Conservation (phyloP, 495 filamentous ascomycete genomes). For the Hypoxylon crocopeplum region DNA sequence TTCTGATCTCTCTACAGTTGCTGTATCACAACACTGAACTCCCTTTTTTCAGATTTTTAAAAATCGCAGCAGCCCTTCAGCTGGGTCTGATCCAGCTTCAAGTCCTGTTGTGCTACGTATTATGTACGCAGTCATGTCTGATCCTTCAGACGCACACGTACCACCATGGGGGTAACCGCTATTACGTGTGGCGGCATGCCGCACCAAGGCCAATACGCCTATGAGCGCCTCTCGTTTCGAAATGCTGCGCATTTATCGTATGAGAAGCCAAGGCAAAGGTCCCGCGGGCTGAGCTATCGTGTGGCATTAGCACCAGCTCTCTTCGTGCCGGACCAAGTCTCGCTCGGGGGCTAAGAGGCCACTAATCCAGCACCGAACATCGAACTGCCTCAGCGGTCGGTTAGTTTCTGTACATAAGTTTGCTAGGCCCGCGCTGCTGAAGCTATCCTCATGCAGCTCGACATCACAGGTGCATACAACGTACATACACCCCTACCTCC, state of each 20-base stretch:
- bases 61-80: constrained; percentile 1
- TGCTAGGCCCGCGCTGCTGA: constrained; percentile 19
- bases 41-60: neutral
- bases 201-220: too few species aligned
- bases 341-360: neutral
- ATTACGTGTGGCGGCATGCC: too few species aligned
- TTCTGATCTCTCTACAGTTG: constrained; percentile 19
- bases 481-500: too few species aligned
- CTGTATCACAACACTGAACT: constrained; percentile 30
- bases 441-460: constrained; percentile 34
- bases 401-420: constrained; percentile 1
- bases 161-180: neutral
- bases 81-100: constrained; percentile 21
- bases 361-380: constrained; percentile 21
- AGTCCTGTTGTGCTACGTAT: constrained; percentile 17
- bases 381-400: constrained; percentile 10
- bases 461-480: constrained; percentile 33
- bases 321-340: neutral
- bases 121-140: constrained; percentile 22
- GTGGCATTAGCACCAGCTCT: constrained; percentile 4
- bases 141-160: constrained; percentile 29
- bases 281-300: neutral
- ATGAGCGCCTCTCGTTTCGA: too few species aligned
- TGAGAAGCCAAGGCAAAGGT: neutral
- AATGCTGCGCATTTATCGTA: neutral